Evolutionary conservation across 208 protist species (phyloP), one percentile per base, ranked within the genome.

Genomic region (Trypanosoma cruzi): DNA sequence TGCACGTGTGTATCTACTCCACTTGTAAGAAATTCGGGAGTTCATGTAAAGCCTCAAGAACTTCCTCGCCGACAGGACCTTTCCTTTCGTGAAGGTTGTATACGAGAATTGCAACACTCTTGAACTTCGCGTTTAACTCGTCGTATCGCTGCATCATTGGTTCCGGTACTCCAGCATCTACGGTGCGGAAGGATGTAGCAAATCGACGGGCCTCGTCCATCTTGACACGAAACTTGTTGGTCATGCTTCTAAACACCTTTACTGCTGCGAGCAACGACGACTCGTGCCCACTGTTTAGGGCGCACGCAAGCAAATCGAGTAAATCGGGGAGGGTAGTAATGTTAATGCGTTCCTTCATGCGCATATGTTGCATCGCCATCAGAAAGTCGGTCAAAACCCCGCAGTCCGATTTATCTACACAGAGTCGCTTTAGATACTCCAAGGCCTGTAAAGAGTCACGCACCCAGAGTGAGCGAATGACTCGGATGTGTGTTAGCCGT

Each of bases 301-400:
- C 76, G 61, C 73, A 79, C 24, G 71, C 32, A 18, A 93, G 34
- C 18, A 95, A 34, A 26, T 90, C 79, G 22, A 93, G 71, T 32
- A 95, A 64, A 40, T 75, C 75, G 2, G 84, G 71, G 20, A 93
- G 66, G 28, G 68, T 76, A 36, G 84, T 85, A 10, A 81, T 58
- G 13, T 64, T 66, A 50, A 95, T 62, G 46, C 84, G 83, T 36
- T 93, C 90, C 64, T 85, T 86, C 79, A 92, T 85, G 50, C 81
- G 82, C 40, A 84, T 73, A 67, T 93, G 76, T 71, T 93, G 90
- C 80, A 93, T 83, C 24, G 72, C 65, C 13, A 64, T 78, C 32
- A 95, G 70, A 68, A 95, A 82, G 64, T 95, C 90, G n/a, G 77
- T 78, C 34, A 86, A 63, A 0, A 79, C 77, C 1, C 90, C 85